A percentile compares a stretch with the other conserved stretches of the same genome.
Conservation (phyloP, 176 grass and related monocot species). For the Carex scoparia region DNA sequence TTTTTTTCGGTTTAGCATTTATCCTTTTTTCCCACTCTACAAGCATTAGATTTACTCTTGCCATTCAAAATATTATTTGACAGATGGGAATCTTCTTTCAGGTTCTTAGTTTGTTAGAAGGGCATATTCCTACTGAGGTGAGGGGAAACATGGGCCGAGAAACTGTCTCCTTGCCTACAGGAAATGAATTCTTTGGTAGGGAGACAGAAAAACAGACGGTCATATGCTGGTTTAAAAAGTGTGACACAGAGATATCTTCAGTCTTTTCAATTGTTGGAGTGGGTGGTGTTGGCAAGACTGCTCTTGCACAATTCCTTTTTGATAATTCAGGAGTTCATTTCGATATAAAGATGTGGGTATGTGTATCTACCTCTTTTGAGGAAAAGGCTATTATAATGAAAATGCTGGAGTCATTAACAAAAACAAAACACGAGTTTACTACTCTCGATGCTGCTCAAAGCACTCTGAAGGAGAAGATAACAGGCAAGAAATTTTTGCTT, state of each 20-base stretch:
- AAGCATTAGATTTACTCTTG: background rate
- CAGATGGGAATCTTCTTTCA: background rate
- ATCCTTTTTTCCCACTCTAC: background rate
- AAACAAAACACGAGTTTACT: background rate
- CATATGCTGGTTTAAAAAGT: background rate
- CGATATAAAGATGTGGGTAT: constrained; percentile 25
- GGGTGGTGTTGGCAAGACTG: constrained; percentile 25
- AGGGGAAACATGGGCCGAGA: background rate
- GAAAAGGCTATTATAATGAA: background rate
- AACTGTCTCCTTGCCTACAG: background rate
- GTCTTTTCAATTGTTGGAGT: constrained; percentile 8
- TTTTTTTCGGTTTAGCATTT: background rate
- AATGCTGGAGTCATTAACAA: constrained; percentile 12
- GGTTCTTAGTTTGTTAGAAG: background rate
- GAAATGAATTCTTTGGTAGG: constrained; percentile 8
- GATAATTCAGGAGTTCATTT: constrained; percentile 2
- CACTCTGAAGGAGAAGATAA: background rate
- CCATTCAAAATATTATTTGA: background rate
- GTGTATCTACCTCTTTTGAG: constrained; percentile 22
- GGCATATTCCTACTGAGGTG: background rate
- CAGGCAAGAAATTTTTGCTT: constrained; percentile 22
- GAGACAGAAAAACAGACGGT: constrained; percentile 5
- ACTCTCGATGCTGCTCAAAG: constrained; percentile 8
- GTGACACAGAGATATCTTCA: background rate
- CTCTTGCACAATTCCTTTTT: constrained; percentile 15